Conservation (phyloP, 225 moss, liverwort and hornwort species). For the Bryoerythrophyllum caledonicum region DNA sequence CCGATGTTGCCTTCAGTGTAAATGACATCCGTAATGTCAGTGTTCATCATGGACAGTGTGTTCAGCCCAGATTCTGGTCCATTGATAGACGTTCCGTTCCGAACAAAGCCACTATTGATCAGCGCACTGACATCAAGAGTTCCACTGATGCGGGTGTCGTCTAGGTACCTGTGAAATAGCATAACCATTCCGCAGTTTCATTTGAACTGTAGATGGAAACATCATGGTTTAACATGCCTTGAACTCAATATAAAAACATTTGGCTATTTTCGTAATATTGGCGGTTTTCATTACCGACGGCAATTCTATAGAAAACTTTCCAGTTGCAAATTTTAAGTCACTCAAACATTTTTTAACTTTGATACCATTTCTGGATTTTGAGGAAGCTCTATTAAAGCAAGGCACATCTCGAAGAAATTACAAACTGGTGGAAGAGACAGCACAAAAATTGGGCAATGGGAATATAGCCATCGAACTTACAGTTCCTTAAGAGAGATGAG, state of each 20-base stretch:
- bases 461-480: not conserved
- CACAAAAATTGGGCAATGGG: not conserved
- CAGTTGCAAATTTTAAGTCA: no score
- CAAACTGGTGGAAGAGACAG: not conserved
- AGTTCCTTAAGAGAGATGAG: not conserved
- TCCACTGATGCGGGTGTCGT: constrained; percentile 9
- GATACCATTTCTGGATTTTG: not conserved
- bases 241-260: not conserved
- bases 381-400: no score
- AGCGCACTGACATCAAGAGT: constrained; percentile 19
- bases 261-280: no score
- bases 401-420: no score
- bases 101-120: not conserved
- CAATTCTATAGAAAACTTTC: no score
- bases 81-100: not conserved
- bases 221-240: no score
- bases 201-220: no score
- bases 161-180: constrained; percentile 5
- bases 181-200: no score
- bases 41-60: constrained; percentile 2
- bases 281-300: not conserved
- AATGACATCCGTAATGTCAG: not conserved
- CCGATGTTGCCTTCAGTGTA: not conserved
- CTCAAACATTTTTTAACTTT: not conserved
- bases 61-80: not conserved